These are phyloP conservation scores for Colletotrichum gloeosporioides DNA, from an alignment of 2,329 filamentous ascomycete species.

Conservation along the genomic window DNA sequence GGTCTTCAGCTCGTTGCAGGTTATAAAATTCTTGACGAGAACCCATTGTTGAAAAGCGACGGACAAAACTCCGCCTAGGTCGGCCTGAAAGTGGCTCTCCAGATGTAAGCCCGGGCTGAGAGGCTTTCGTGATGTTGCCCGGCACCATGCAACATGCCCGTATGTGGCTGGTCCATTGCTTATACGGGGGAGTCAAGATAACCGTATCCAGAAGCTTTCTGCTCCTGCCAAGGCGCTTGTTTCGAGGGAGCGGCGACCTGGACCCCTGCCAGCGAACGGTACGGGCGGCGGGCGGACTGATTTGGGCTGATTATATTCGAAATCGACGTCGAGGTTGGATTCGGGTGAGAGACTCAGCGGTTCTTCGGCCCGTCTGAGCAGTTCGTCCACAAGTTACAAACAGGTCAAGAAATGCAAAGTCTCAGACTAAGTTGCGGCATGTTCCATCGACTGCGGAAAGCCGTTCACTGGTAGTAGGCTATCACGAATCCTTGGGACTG, in stretches of 20 bases:
- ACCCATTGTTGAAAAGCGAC: background rate
- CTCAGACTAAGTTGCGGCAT: background rate
- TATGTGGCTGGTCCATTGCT: background rate
- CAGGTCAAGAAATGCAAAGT: background rate
- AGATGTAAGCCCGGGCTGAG: background rate
- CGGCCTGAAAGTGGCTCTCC: background rate
- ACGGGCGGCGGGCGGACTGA: background rate
- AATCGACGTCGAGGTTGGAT: background rate
- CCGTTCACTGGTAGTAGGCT: background rate
- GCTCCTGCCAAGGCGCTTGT: slow-evolving; percentile 9
- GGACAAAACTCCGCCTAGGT: background rate
- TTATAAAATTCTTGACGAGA: background rate
- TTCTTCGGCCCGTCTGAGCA: background rate
- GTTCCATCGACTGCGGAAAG: background rate
- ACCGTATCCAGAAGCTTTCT: background rate
- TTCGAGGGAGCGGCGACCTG: background rate
- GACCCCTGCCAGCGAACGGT: background rate
- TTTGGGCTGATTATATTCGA: background rate
- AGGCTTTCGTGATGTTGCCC: background rate
- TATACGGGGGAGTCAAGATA: background rate
- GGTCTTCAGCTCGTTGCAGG: background rate
- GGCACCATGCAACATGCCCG: background rate
- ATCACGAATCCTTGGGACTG: background rate
- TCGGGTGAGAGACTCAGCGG: background rate
- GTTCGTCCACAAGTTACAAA: no score